Conservation (phyloP, 1,284 basidiomycete species). For the Leccinum subrobustum region DNA sequence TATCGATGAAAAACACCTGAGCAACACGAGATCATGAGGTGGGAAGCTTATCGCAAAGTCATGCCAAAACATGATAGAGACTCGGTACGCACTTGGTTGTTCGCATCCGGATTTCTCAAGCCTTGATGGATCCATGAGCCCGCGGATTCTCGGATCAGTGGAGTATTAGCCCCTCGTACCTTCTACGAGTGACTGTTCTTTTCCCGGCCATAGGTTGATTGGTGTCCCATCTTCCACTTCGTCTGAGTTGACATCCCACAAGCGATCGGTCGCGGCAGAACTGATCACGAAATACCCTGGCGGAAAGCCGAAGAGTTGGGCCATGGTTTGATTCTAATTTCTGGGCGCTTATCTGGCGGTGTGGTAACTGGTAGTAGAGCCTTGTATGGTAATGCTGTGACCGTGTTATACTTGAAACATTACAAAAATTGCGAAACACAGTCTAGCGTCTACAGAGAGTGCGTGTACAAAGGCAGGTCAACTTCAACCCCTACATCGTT, state of each 20-base stretch:
- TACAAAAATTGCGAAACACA: not conserved
- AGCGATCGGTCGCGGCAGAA: constrained; percentile 54
- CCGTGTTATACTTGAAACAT: not conserved
- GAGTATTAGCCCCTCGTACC: constrained; percentile 39
- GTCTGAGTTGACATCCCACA: constrained; percentile 62
- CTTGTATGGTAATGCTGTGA: not conserved
- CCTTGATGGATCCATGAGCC: constrained; percentile 39
- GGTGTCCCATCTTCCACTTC: constrained; percentile 62
- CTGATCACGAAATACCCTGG: constrained; percentile 74
- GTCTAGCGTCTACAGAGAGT: not conserved
- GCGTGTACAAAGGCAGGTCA: not conserved
- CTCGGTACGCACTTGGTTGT: constrained; percentile 60
- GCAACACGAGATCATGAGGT: not conserved
- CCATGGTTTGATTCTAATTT: constrained; percentile 11
- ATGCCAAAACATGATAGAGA: not conserved
- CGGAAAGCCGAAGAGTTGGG: constrained; percentile 57
- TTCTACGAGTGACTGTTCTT: constrained; percentile 73
- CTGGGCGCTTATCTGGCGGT: not conserved
- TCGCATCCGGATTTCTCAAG: constrained; percentile 61
- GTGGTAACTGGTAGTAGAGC: not conserved
- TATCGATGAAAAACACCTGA: constrained; percentile 80
- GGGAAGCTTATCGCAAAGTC: not conserved
- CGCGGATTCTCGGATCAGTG: constrained; percentile 3
- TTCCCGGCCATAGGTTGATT: constrained; percentile 65
- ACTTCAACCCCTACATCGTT: constrained; percentile 2